Evolutionary conservation across 2,329 filamentous ascomycete genomes (phyloP).

Genomic region (Aspergillus ibericus): DNA sequence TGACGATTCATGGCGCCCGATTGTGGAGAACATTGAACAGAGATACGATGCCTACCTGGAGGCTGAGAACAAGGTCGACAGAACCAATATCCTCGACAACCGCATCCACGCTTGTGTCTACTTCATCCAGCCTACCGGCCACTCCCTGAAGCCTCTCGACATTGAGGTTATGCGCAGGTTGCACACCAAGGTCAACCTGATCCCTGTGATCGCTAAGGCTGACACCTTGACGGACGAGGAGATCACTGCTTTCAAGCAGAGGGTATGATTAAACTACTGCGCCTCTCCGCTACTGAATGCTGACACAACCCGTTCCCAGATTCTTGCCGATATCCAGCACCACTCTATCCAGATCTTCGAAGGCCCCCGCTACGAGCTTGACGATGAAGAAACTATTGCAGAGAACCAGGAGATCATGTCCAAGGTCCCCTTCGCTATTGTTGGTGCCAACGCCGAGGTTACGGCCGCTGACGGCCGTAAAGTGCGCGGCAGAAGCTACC

Average conservation of each 20-base stretch:
- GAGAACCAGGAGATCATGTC: conserved; percentile 99
- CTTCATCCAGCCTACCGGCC: conserved; percentile 98
- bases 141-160: conserved; percentile 96
- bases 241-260: conserved; percentile 88
- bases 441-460: conserved; percentile 95
- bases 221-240: conserved; percentile 98
- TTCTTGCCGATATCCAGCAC: conserved; percentile 93
- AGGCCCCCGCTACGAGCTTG: conserved; percentile 95
- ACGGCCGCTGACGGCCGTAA: conserved; percentile 88
- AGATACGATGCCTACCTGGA: conserved; percentile 97
- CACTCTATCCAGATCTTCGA: conserved; percentile 99
- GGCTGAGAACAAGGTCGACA: conserved; percentile 99
- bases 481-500: conserved; percentile 93
- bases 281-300: conserved; percentile 10
- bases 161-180: conserved; percentile 99
- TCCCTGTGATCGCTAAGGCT: conserved; percentile 97
- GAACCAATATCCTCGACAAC: conserved; percentile 99
- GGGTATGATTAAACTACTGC: conserved; percentile 61
- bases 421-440: conserved; percentile 97
- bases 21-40: conserved; percentile 99
- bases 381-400: conserved; percentile 98
- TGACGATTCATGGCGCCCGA: conserved; percentile 98
- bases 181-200: conserved; percentile 99
- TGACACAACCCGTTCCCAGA: conserved; percentile 57
- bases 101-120: conserved; percentile 98